Evolutionary conservation across 805 yeast species (phyloP).

Genomic region (Blastobotrys parvus): DNA sequence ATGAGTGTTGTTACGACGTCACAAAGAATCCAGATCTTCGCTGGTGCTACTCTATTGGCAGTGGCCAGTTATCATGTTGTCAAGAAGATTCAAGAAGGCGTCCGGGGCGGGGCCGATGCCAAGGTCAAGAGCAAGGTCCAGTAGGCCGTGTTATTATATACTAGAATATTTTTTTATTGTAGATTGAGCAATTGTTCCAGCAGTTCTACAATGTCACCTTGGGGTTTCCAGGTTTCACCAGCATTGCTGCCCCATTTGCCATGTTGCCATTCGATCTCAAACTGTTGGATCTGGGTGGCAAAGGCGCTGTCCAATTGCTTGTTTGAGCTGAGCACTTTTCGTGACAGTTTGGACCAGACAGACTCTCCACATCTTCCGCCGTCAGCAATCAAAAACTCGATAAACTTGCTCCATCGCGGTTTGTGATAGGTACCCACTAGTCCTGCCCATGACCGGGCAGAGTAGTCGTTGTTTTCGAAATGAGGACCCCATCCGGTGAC

Average conservation of each 20-base stretch:
- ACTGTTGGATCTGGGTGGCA: neutral
- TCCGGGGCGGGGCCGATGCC: neutral
- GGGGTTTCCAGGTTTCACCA: constrained; percentile 4
- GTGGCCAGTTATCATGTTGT: neutral
- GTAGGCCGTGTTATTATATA: neutral
- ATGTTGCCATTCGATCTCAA: constrained; percentile 7
- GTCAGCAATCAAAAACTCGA: constrained; percentile 3
- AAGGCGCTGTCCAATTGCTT: constrained; percentile 1
- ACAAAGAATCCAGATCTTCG: constrained; percentile 19
- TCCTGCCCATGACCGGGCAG: constrained; percentile 15
- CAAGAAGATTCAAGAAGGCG: neutral
- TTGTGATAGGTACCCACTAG: constrained; percentile 10
- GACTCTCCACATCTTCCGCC: neutral
- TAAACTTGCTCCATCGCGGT: constrained; percentile 9
- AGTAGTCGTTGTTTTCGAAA: constrained; percentile 10
- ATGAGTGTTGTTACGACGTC: constrained; percentile 17
- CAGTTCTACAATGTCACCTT: constrained; percentile 3
- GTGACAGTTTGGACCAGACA: neutral
- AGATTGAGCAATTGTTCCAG: neutral
- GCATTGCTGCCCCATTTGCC: constrained; percentile 4
- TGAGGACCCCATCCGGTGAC: constrained; percentile 14
- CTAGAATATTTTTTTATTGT: neutral
- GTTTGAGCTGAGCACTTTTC: neutral
- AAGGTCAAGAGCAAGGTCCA: neutral
- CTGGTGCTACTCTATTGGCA: neutral